Evolutionary conservation across 768 basidiomycete species (phyloP).

Genomic region (Naganishia friedmannii): DNA sequence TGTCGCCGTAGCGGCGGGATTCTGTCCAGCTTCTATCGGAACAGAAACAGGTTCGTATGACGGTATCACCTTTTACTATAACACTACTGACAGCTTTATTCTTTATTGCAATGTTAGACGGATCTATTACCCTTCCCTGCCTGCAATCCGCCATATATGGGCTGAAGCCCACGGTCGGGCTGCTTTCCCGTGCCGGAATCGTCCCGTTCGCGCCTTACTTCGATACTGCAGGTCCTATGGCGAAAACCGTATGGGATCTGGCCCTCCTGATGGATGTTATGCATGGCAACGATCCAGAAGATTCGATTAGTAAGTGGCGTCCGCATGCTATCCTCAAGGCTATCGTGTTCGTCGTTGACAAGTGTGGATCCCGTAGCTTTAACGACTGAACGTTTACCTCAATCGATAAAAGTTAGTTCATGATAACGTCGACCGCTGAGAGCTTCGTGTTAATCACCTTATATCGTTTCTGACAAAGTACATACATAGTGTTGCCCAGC

Average conservation of each 20-base stretch:
- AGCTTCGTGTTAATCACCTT: not conserved
- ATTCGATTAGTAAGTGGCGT: constrained; percentile 10
- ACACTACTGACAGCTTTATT: not conserved
- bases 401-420: not conserved
- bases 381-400: not conserved
- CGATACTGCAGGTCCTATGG: constrained; percentile 30
- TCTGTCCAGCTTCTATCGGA: constrained; percentile 30
- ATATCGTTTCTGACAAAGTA: not conserved
- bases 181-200: constrained; percentile 28
- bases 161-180: constrained; percentile 37
- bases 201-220: constrained; percentile 29
- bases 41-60: constrained; percentile 26
- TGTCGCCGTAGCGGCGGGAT: constrained; percentile 28
- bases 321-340: not conserved
- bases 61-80: not conserved
- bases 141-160: constrained; percentile 36
- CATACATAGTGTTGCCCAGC: not conserved
- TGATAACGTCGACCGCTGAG: too few species aligned
- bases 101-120: not conserved
- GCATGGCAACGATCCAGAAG: constrained; percentile 6
- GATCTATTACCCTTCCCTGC: constrained; percentile 29
- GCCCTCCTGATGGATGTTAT: constrained; percentile 30
- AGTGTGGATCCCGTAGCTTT: not conserved
- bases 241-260: constrained; percentile 27
- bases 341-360: not conserved